Conservation (phyloP, 2,329 filamentous ascomycete genomes). For the Berkeleyomyces rouxiae region DNA sequence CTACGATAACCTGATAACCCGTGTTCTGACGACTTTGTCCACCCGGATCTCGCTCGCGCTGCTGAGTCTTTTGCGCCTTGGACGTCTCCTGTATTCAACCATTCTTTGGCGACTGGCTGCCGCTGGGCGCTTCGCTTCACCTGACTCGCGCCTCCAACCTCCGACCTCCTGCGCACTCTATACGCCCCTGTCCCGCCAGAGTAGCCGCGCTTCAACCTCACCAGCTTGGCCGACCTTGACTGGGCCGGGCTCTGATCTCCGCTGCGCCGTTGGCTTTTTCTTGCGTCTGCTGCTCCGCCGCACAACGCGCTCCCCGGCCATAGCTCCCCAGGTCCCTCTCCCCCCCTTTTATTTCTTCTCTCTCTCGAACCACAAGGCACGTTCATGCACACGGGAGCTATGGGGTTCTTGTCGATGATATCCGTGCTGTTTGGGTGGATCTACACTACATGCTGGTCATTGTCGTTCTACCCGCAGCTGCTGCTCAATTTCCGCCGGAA, state of each 20-base stretch:
- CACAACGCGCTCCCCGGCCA: background rate
- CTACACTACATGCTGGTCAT: constrained; percentile 63
- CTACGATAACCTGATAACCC: background rate
- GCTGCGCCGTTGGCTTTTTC: too few species aligned
- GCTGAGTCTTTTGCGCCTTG: too few species aligned
- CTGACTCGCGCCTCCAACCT: background rate
- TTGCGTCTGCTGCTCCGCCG: too few species aligned
- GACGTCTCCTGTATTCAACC: too few species aligned
- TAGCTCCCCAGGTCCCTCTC: background rate
- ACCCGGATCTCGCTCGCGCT: too few species aligned
- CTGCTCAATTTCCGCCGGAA: constrained; percentile 61
- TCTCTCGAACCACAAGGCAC: background rate
- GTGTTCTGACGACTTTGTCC: too few species aligned
- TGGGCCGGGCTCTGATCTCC: too few species aligned
- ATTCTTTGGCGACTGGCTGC: too few species aligned
- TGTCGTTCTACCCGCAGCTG: constrained; percentile 85
- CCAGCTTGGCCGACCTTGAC: too few species aligned
- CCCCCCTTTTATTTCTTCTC: background rate
- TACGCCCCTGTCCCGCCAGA: background rate
- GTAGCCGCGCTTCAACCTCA: background rate
- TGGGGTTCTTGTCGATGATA: constrained; percentile 28
- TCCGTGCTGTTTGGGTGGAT: constrained; percentile 55
- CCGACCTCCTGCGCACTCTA: background rate
- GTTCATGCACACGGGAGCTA: background rate
- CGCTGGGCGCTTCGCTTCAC: background rate